These are phyloP conservation scores for Chalciporus sp. DNA, from an alignment of 1,284 basidiomycete genomes.

Conservation along the genomic window DNA sequence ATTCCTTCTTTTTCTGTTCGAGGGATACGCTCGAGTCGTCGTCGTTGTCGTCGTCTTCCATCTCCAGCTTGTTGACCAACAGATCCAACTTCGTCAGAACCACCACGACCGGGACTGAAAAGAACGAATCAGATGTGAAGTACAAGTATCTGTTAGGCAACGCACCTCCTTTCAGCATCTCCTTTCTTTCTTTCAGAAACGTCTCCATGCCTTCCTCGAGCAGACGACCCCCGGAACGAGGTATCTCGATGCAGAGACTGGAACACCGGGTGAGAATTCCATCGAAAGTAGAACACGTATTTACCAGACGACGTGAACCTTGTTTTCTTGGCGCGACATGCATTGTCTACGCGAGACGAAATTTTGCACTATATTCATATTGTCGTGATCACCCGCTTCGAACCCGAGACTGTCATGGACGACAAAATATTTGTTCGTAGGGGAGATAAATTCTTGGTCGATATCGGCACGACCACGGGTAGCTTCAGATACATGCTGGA, in stretches of 20 bases:
- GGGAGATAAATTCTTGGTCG: constrained; percentile 10
- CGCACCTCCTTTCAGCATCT: constrained; percentile 17
- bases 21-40: not conserved
- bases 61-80: not conserved
- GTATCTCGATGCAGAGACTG: constrained; percentile 19
- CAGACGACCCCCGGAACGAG: constrained; percentile 16
- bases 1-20: not conserved
- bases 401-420: constrained; percentile 25
- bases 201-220: constrained; percentile 14
- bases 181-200: constrained; percentile 9
- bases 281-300: not conserved
- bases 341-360: constrained; percentile 12
- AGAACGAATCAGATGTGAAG: not conserved
- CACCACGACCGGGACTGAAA: constrained; percentile 20
- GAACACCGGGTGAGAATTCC: not conserved
- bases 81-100: constrained; percentile 20
- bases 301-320: constrained; percentile 21
- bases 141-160: not conserved
- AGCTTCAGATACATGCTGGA: constrained; percentile 3
- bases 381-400: constrained; percentile 14
- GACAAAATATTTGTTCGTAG: constrained; percentile 12
- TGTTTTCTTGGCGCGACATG: constrained; percentile 7
- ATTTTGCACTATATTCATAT: constrained; percentile 4
- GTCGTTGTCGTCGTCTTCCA: not conserved
- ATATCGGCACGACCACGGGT: constrained; percentile 10